These are phyloP conservation scores for Hibiscus tridactylites DNA, from an alignment of 345 rosid species.

Conservation along the genomic window DNA sequence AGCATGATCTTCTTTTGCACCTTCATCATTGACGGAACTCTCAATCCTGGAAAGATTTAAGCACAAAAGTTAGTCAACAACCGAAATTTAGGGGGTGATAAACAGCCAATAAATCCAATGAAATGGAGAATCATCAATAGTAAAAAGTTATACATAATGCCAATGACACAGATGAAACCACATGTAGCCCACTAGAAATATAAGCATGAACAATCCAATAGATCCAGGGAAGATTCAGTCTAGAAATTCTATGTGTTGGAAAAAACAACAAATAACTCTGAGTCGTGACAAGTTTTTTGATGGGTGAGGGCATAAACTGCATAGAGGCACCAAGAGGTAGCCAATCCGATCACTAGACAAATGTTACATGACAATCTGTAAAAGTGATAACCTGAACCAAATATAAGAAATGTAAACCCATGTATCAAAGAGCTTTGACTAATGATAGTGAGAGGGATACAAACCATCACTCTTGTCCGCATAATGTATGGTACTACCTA, in stretches of 20 bases:
- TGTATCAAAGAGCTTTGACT: neutral
- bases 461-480: neutral
- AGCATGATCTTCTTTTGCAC: conserved; percentile 42
- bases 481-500: neutral
- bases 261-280: too few species aligned
- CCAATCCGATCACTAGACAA: neutral
- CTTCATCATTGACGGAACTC: conserved; percentile 57
- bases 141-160: neutral
- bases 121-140: neutral
- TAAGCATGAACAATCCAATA: neutral
- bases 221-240: neutral
- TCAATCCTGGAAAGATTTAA: conserved; percentile 54
- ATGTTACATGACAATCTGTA: neutral
- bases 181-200: neutral
- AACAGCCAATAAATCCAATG: neutral
- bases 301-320: neutral
- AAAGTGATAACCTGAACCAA: neutral
- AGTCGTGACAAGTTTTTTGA: neutral
- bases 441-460: too few species aligned
- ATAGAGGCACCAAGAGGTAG: neutral
- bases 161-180: neutral
- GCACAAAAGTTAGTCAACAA: conserved; percentile 8
- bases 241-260: neutral
- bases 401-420: neutral
- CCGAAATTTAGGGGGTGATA: neutral